Percentiles rank a stretch among this genome's conserved stretches.
phyloP scores from a whole-genome alignment of 2,329 filamentous ascomycete genomes.

The Verticillium longisporum region DNA sequence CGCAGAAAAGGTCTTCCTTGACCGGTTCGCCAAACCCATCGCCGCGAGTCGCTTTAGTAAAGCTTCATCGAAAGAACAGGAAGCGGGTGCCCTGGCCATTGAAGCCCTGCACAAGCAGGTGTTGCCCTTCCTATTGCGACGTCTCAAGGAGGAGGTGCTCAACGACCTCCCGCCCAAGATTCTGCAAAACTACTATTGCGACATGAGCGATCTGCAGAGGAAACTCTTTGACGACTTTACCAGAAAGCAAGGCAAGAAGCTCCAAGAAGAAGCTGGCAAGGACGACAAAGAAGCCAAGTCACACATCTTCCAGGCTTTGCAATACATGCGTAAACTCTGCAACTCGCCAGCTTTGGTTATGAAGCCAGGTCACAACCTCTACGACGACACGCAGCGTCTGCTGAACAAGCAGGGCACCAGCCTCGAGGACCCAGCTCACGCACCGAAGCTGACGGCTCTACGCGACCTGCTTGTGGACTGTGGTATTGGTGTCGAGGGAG shows the following conservation, averaged over 20 bases:
- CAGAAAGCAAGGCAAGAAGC: slow-evolving; percentile 84
- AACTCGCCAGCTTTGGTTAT: slow-evolving; percentile 95
- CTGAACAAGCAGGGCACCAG: slow-evolving; percentile 73
- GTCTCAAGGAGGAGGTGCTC: slow-evolving; percentile 94
- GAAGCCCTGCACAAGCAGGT: slow-evolving; percentile 99
- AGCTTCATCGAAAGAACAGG: slow-evolving; percentile 96
- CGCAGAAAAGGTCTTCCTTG: slow-evolving; percentile 89
- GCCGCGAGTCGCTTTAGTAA: slow-evolving; percentile 93
- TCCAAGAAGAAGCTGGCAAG: slow-evolving; percentile 75
- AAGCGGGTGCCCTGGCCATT: slow-evolving; percentile 90
- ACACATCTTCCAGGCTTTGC: slow-evolving; percentile 97
- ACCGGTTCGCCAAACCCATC: slow-evolving; percentile 91
- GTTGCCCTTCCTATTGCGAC: slow-evolving; percentile 87
- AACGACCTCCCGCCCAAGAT: slow-evolving; percentile 98
- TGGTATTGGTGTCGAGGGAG: slow-evolving; percentile 76
- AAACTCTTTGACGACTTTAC: slow-evolving; percentile 96
- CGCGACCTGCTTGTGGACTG: slow-evolving; percentile 96
- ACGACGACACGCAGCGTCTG: slow-evolving; percentile 77
- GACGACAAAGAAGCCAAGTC: slow-evolving; percentile 92
- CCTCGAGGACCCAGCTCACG: slow-evolving; percentile 79
- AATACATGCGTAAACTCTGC: slow-evolving; percentile 99
- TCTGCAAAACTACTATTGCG: slow-evolving; percentile 98
- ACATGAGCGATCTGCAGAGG: slow-evolving; percentile 88
- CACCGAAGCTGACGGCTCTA: slow-evolving; percentile 85
- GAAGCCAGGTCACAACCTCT: slow-evolving; percentile 87